Percentiles rank a stretch among this genome's conserved stretches.
Evolutionary conservation across 192 early-diverging fungal species (phyloP).

Genomic region (Podila clonocystis): DNA sequence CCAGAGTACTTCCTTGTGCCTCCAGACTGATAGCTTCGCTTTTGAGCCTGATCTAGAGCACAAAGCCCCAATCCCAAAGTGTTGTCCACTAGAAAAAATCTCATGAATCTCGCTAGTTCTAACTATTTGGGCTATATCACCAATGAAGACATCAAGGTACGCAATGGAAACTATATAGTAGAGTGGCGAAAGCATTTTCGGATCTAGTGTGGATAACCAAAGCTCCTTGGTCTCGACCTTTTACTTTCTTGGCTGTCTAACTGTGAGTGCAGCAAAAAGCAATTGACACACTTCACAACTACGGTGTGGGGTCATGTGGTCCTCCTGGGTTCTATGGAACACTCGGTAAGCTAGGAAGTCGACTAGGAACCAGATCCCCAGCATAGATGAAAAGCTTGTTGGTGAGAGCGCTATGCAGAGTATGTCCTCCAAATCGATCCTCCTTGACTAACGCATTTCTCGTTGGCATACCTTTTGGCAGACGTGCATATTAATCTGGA

Average conservation of each 20-base stretch:
- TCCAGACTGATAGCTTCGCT: too few relatives aligned
- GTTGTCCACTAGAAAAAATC: constrained; percentile 62
- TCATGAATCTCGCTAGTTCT: constrained; percentile 87
- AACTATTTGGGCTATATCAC: constrained; percentile 90
- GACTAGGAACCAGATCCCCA: too few relatives aligned
- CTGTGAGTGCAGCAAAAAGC: constrained; percentile 69
- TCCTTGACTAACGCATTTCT: background rate
- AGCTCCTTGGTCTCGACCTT: background rate
- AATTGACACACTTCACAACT: constrained; percentile 84
- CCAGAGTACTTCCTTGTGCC: too few relatives aligned
- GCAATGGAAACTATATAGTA: background rate
- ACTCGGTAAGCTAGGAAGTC: constrained; percentile 31
- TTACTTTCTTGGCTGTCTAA: background rate
- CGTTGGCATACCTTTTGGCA: background rate
- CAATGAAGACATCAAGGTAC: constrained; percentile 73
- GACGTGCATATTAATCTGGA: constrained; percentile 98
- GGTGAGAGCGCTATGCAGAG: background rate
- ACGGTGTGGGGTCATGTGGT: constrained; percentile 96
- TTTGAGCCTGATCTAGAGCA: constrained; percentile 21
- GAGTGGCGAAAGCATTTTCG: background rate
- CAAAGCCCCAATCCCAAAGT: constrained; percentile 74
- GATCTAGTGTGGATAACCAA: background rate
- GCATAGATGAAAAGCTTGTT: background rate
- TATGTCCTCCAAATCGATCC: background rate
- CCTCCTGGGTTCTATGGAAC: constrained; percentile 97